Conservation (phyloP, 106 monocot genomes). For the Allium fistulosum region DNA sequence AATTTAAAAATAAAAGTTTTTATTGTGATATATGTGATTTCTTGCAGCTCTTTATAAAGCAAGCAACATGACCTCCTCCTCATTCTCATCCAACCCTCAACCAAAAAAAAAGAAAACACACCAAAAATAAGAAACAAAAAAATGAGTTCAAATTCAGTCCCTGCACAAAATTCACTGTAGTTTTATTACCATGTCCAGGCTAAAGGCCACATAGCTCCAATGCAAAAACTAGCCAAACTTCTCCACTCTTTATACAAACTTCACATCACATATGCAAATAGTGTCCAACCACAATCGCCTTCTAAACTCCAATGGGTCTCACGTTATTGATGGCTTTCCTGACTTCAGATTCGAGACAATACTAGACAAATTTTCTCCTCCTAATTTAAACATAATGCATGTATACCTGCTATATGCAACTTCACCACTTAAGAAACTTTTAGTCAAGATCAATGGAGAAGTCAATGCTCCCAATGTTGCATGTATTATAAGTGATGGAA, state of each 20-base stretch:
- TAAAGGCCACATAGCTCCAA: slow-evolving; percentile 28
- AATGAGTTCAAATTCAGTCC: background rate
- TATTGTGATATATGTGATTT: no score
- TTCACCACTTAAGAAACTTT: background rate
- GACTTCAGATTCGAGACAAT: slow-evolving; percentile 17
- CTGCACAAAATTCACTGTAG: slow-evolving; percentile 9
- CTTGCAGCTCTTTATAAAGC: no score
- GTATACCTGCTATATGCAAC: slow-evolving; percentile 6
- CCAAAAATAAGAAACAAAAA: background rate
- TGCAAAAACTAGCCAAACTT: slow-evolving; percentile 25
- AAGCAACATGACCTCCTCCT: no score
- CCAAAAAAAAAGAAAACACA: no score
- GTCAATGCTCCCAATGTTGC: slow-evolving; percentile 1
- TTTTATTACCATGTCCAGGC: slow-evolving; percentile 22
- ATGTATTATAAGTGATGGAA: slow-evolving; percentile 10
- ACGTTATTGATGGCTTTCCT: slow-evolving; percentile 1
- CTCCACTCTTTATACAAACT: slow-evolving; percentile 19
- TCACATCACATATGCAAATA: slow-evolving; percentile 46
- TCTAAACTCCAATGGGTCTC: background rate
- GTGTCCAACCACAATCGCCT: slow-evolving; percentile 43
- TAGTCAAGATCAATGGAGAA: background rate
- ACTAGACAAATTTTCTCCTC: slow-evolving; percentile 3
- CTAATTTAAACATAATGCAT: slow-evolving; percentile 11
- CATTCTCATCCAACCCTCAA: no score
- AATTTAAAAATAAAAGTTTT: no score